Percentiles rank a stretch among this genome's conserved stretches.
phyloP scores from a whole-genome alignment of 805 yeast genomes.

The Ogataea neopini region DNA sequence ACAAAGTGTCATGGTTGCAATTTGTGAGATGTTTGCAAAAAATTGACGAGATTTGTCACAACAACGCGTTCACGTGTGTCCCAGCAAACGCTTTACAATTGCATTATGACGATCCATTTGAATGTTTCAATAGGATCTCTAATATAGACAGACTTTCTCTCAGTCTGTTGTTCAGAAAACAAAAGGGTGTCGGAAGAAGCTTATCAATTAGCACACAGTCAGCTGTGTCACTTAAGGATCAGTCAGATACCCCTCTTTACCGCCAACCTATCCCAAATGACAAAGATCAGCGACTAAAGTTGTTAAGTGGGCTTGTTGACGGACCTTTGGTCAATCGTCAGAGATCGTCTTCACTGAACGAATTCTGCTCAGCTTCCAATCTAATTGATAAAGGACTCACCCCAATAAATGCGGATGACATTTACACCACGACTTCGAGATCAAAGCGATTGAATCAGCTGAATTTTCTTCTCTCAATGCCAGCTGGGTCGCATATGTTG shows the following conservation, averaged over 20 bases:
- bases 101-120: slow-evolving; percentile 32
- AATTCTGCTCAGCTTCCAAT: slow-evolving; percentile 24
- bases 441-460: slow-evolving; percentile 29
- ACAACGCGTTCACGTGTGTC: slow-evolving; percentile 24
- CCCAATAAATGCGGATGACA: slow-evolving; percentile 28
- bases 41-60: slow-evolving; percentile 26
- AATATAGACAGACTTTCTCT: slow-evolving; percentile 32
- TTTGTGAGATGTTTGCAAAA: slow-evolving; percentile 30
- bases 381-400: slow-evolving; percentile 22
- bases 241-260: slow-evolving; percentile 3
- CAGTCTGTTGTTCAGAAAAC: slow-evolving; percentile 23
- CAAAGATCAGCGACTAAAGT: slow-evolving; percentile 19
- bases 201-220: neutral
- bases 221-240: neutral
- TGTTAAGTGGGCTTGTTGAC: slow-evolving; percentile 26
- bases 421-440: slow-evolving; percentile 32
- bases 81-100: slow-evolving; percentile 27
- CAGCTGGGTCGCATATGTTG: slow-evolving; percentile 42
- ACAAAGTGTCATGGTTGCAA: slow-evolving; percentile 37
- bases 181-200: slow-evolving; percentile 10
- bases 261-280: slow-evolving; percentile 20
- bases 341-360: slow-evolving; percentile 15
- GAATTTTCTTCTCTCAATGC: slow-evolving; percentile 24
- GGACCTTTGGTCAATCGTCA: slow-evolving; percentile 17
- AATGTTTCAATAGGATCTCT: slow-evolving; percentile 27